Evolutionary conservation across 2,329 filamentous ascomycete species (phyloP).

Genomic region (Trematosphaeria pertusa): DNA sequence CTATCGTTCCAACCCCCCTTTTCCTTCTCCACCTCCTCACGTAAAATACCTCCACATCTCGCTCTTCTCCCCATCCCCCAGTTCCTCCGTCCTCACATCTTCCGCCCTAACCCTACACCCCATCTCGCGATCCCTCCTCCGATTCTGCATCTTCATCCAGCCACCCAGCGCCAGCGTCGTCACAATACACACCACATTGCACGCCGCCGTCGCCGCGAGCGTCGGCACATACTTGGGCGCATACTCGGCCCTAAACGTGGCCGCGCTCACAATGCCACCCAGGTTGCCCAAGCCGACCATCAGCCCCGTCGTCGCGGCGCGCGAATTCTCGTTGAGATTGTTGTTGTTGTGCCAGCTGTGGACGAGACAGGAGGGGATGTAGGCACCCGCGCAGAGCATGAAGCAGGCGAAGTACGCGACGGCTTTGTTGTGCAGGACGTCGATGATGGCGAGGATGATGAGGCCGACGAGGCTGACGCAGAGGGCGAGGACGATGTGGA

Average conservation of each 20-base stretch:
- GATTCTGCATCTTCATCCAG: conserved; percentile 58
- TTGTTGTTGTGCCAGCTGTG: conserved; percentile 63
- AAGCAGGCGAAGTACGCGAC: conserved; percentile 61
- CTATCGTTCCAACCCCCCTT: too few relatives aligned
- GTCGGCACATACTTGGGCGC: conserved; percentile 59
- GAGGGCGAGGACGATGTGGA: conserved; percentile 54
- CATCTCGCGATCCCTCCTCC: conserved; percentile 47
- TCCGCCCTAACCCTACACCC: conserved; percentile 44
- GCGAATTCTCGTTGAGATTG: conserved; percentile 58
- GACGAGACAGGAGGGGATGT: conserved; percentile 57
- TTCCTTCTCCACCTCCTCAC: conserved; percentile 3
- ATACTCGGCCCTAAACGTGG: conserved; percentile 57
- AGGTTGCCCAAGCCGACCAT: conserved; percentile 59
- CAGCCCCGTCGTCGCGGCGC: conserved; percentile 58
- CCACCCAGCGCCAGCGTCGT: conserved; percentile 49
- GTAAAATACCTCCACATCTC: conserved; percentile 49
- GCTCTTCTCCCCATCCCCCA: conserved; percentile 49
- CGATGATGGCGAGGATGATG: conserved; percentile 53
- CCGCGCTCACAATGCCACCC: conserved; percentile 54
- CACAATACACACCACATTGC: conserved; percentile 53
- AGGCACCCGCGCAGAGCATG: conserved; percentile 54
- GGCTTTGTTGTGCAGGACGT: conserved; percentile 51
- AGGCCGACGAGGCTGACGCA: conserved; percentile 53
- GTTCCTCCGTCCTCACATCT: conserved; percentile 50
- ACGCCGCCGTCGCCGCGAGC: conserved; percentile 52